Evolutionary conservation across 495 filamentous ascomycete species (phyloP).

Genomic region (Penicillium nucicola): DNA sequence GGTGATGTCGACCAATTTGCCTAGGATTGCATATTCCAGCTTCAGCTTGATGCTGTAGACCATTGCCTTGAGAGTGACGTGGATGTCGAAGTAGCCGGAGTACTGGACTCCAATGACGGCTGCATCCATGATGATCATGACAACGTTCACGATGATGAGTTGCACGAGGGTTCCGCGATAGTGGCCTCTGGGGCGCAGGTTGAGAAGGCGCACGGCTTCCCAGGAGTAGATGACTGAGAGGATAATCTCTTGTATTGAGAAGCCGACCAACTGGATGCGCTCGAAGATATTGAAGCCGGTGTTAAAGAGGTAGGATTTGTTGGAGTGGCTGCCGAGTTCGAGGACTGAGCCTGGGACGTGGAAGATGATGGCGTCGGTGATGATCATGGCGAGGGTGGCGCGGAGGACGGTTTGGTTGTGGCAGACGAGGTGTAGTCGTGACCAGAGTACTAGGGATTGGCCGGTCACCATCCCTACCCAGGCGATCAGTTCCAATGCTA

Average conservation of each 20-base stretch:
- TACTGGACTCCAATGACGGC: constrained; percentile 43
- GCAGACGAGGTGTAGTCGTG: constrained; percentile 54
- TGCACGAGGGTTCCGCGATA: constrained; percentile 39
- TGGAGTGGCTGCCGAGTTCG: constrained; percentile 44
- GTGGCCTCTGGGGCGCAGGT: constrained; percentile 27
- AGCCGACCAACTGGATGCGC: constrained; percentile 47
- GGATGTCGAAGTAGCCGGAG: constrained; percentile 40
- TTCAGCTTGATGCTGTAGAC: constrained; percentile 58
- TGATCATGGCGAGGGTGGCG: constrained; percentile 52
- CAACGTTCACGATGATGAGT: constrained; percentile 48
- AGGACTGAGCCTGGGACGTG: constrained; percentile 51
- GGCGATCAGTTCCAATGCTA: constrained; percentile 43
- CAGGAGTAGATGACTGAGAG: constrained; percentile 51
- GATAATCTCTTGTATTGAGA: constrained; percentile 49
- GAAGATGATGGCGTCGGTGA: constrained; percentile 46
- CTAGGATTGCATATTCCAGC: constrained; percentile 51
- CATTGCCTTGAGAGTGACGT: constrained; percentile 49
- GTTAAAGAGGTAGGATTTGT: constrained; percentile 16
- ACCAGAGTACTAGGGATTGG: constrained; percentile 62
- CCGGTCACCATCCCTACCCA: constrained; percentile 61
- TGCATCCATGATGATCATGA: constrained; percentile 46
- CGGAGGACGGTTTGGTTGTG: constrained; percentile 41
- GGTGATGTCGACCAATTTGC: constrained; percentile 36
- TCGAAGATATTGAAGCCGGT: constrained; percentile 44
- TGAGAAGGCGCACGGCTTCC: constrained; percentile 41